Evolutionary conservation across 192 early-diverging fungal genomes (phyloP).

Genomic region (Gaertneriomyces sp.): DNA sequence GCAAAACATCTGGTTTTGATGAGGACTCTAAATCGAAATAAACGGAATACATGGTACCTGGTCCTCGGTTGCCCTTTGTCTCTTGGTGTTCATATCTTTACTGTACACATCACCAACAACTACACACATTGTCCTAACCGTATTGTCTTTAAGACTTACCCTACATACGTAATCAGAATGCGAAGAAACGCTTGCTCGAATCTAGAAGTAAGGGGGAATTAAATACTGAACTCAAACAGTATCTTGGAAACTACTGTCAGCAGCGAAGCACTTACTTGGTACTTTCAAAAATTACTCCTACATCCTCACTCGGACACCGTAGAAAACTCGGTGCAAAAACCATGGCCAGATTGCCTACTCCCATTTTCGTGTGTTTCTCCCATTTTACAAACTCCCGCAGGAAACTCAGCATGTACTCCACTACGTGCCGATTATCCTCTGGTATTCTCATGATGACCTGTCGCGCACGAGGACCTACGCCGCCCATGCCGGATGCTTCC

Average conservation of each 20-base stretch:
- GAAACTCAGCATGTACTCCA: slow-evolving; percentile 76
- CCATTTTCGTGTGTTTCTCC: slow-evolving; percentile 88
- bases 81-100: too few relatives aligned
- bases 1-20: slow-evolving; percentile 15
- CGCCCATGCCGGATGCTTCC: not conserved
- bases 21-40: slow-evolving; percentile 14
- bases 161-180: slow-evolving; percentile 38
- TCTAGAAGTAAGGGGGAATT: slow-evolving; percentile 4
- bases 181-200: slow-evolving; percentile 57
- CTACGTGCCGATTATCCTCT: slow-evolving; percentile 66
- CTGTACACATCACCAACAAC: too few relatives aligned
- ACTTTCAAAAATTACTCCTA: slow-evolving; percentile 57
- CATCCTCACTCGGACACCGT: slow-evolving; percentile 70
- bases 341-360: slow-evolving; percentile 83
- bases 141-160: not conserved
- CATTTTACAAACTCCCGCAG: slow-evolving; percentile 75
- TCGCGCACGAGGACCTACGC: not conserved
- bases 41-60: too few relatives aligned
- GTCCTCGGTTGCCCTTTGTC: too few relatives aligned
- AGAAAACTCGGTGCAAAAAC: slow-evolving; percentile 96
- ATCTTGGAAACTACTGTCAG: not conserved
- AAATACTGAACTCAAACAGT: too few relatives aligned
- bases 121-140: too few relatives aligned
- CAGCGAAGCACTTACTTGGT: slow-evolving; percentile 43
- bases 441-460: slow-evolving; percentile 15